A percentile compares a stretch with the other conserved stretches of the same genome.
phyloP scores from a whole-genome alignment of 305 asterid species.

The Withania somnifera region DNA sequence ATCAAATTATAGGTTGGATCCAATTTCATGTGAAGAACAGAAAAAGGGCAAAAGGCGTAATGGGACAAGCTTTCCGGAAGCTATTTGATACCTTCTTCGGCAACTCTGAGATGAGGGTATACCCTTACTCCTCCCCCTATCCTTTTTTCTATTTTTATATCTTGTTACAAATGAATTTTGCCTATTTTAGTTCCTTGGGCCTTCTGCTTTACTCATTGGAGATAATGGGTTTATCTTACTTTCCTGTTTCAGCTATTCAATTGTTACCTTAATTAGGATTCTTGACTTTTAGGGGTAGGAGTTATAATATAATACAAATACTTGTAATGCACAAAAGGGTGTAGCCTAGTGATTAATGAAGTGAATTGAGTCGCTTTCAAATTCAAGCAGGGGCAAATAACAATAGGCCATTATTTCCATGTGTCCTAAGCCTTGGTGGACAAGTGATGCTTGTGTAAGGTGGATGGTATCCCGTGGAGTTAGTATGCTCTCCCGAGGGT shows the following conservation, averaged over 20 bases:
- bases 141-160: neutral
- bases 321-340: too few relatives aligned
- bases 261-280: neutral
- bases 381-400: too few relatives aligned
- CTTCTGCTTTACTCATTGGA: neutral
- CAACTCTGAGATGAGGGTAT: conserved; percentile 19
- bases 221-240: too few relatives aligned
- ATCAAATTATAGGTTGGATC: neutral
- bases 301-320: too few relatives aligned
- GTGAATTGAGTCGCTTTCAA: too few relatives aligned
- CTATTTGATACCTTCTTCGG: conserved; percentile 17
- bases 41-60: neutral
- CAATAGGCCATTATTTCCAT: too few relatives aligned
- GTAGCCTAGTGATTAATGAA: too few relatives aligned
- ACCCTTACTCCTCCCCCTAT: neutral
- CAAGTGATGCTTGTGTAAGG: too few relatives aligned
- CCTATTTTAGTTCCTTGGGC: neutral
- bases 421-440: too few relatives aligned
- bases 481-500: too few relatives aligned
- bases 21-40: neutral
- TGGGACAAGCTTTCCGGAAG: conserved; percentile 24
- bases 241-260: neutral
- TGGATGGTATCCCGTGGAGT: too few relatives aligned
- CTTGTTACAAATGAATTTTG: neutral
- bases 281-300: neutral